Evolutionary conservation across 441 rosid species (phyloP).

Genomic region (Pelargonium cotyledonis): DNA sequence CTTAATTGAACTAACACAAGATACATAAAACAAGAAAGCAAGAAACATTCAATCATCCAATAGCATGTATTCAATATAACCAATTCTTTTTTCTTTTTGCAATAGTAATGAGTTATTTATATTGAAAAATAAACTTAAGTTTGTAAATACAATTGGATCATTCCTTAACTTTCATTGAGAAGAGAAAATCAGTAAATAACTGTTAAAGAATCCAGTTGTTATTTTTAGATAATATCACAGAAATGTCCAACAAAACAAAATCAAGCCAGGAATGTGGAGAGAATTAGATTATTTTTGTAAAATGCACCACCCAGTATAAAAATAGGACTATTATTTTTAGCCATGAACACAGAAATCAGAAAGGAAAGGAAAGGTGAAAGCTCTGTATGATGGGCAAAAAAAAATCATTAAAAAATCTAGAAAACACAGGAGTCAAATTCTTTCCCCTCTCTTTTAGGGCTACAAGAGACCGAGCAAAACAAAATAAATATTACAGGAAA

Average conservation of each 20-base stretch:
- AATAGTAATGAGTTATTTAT: background rate
- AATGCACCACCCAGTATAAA: background rate
- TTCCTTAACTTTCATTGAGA: background rate
- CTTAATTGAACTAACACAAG: background rate
- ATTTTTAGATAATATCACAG: background rate
- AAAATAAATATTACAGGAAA: background rate
- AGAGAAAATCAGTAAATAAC: background rate
- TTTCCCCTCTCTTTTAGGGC: background rate
- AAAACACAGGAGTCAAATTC: background rate
- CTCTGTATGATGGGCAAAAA: background rate
- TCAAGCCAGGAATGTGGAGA: background rate
- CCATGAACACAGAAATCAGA: background rate
- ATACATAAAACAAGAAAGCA: background rate
- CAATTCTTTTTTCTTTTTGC: background rate
- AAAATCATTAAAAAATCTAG: no score
- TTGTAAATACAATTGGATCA: background rate
- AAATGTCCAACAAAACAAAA: background rate
- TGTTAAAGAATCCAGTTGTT: background rate
- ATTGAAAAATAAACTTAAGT: background rate
- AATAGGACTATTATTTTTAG: background rate
- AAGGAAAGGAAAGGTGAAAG: background rate
- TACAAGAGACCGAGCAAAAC: background rate
- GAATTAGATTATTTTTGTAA: background rate
- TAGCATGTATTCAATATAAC: background rate
- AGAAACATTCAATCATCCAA: background rate